Evolutionary conservation across 768 basidiomycete species (phyloP).

Genomic region (Boletus sp.): DNA sequence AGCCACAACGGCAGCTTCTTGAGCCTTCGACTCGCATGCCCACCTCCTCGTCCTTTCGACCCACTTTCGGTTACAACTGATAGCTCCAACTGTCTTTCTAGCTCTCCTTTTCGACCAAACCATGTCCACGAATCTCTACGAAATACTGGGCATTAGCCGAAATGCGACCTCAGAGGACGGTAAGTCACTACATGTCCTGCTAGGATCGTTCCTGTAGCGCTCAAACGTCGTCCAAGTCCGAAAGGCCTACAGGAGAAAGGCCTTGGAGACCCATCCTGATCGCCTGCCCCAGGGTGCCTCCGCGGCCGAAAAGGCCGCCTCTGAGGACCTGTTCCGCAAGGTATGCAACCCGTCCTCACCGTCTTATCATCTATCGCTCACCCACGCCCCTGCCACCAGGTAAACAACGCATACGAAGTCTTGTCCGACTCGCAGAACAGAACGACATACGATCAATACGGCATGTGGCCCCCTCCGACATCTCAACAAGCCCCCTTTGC

Average conservation of each 20-base stretch:
- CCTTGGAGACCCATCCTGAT: slow-evolving; percentile 76
- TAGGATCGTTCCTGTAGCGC: not conserved
- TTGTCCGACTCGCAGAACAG: slow-evolving; percentile 61
- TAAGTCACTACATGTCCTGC: slow-evolving; percentile 33
- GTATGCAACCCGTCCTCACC: slow-evolving; percentile 19
- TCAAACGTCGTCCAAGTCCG: slow-evolving; percentile 47
- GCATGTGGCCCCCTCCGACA: slow-evolving; percentile 71
- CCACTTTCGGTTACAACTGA: not conserved
- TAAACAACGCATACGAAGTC: slow-evolving; percentile 79
- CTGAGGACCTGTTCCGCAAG: slow-evolving; percentile 58
- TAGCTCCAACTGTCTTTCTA: no score
- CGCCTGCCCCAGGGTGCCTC: slow-evolving; percentile 58
- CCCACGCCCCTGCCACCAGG: slow-evolving; percentile 34
- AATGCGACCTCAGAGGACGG: slow-evolving; percentile 65
- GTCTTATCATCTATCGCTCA: not conserved
- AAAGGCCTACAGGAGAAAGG: slow-evolving; percentile 74
- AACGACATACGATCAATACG: slow-evolving; percentile 64
- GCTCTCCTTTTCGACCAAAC: not conserved
- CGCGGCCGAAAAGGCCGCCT: slow-evolving; percentile 51
- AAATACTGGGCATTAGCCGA: slow-evolving; percentile 51
- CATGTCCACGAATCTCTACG: slow-evolving; percentile 65
- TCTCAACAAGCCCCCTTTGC: slow-evolving; percentile 13
- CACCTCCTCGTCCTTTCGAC: not conserved
- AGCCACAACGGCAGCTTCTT: slow-evolving; percentile 14
- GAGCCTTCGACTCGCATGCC: not conserved